Evolutionary conservation across 1,284 basidiomycete species (phyloP).

Genomic region (Ceratobasidium sp.): DNA sequence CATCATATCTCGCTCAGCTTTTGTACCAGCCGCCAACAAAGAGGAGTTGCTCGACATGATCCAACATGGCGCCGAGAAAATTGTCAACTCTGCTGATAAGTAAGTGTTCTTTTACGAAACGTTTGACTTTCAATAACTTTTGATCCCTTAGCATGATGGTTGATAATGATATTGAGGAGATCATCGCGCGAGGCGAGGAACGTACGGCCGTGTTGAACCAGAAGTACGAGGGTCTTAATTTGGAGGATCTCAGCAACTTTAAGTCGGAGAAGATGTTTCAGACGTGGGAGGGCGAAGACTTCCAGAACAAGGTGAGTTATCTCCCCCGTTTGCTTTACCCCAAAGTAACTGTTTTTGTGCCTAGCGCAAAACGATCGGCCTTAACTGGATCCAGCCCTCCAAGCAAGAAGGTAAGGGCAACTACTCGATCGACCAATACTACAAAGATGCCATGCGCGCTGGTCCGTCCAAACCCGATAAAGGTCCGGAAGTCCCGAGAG

Average conservation of each 20-base stretch:
- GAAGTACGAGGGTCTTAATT: constrained; percentile 93
- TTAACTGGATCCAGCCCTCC: constrained; percentile 90
- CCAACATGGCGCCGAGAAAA: constrained; percentile 96
- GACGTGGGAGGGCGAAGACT: constrained; percentile 98
- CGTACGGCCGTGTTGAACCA: constrained; percentile 89
- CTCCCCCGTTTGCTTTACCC: constrained; percentile 18
- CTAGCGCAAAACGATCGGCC: constrained; percentile 77
- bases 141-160: constrained; percentile 73
- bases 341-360: constrained; percentile 47
- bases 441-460: constrained; percentile 90
- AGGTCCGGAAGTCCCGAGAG: constrained; percentile 84
- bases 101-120: constrained; percentile 52
- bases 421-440: constrained; percentile 94
- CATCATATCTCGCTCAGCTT: constrained; percentile 1
- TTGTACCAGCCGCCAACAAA: constrained; percentile 83
- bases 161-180: constrained; percentile 94
- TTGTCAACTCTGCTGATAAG: constrained; percentile 84
- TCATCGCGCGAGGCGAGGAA: constrained; percentile 92
- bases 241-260: constrained; percentile 98
- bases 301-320: constrained; percentile 73
- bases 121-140: neutral
- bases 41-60: constrained; percentile 99
- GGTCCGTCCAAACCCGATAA: constrained; percentile 85
- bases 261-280: constrained; percentile 89
- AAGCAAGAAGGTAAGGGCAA: constrained; percentile 97